Percentiles rank a stretch among this genome's conserved stretches.
Evolutionary conservation across 2,329 filamentous ascomycete genomes (phyloP).

Genomic region (Tympanopsis confertula): DNA sequence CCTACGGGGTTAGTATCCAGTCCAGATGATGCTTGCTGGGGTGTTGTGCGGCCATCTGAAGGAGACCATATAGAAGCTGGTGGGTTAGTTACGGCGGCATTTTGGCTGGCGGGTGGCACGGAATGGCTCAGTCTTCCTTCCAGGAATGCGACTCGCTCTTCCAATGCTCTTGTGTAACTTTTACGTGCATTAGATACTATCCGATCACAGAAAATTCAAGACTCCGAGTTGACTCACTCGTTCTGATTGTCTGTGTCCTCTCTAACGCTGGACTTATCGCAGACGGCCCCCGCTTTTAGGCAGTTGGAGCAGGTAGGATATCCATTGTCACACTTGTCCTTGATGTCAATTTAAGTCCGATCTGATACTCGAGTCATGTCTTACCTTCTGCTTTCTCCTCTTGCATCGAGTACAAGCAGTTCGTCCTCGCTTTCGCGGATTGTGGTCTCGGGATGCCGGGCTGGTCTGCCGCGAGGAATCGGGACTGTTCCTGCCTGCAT

Average conservation of each 20-base stretch:
- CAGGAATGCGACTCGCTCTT: constrained; percentile 27
- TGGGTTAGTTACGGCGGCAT: constrained; percentile 3
- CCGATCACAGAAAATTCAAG: too few relatives aligned
- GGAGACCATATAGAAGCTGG: neutral
- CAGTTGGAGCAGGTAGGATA: constrained; percentile 31
- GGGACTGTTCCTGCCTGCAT: too few relatives aligned
- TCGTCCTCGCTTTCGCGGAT: constrained; percentile 29
- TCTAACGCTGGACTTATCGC: constrained; percentile 27
- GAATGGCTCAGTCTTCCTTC: constrained; percentile 13
- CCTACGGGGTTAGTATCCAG: constrained; percentile 12
- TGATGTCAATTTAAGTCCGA: neutral
- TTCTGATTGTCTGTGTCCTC: constrained; percentile 21
- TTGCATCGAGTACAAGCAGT: constrained; percentile 32
- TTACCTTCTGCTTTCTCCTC: constrained; percentile 28
- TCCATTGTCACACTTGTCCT: constrained; percentile 26
- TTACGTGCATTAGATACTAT: neutral
- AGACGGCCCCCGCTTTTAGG: constrained; percentile 23
- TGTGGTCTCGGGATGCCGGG: constrained; percentile 7
- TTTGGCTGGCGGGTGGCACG: constrained; percentile 3
- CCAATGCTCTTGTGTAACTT: constrained; percentile 27
- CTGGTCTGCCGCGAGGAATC: too few relatives aligned
- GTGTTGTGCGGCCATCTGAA: neutral
- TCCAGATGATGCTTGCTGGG: neutral
- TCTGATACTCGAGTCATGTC: constrained; percentile 2
- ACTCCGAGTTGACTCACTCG: constrained; percentile 13